Evolutionary conservation across 1,284 basidiomycete genomes (phyloP).

Genomic region (Inonotus hispidus): DNA sequence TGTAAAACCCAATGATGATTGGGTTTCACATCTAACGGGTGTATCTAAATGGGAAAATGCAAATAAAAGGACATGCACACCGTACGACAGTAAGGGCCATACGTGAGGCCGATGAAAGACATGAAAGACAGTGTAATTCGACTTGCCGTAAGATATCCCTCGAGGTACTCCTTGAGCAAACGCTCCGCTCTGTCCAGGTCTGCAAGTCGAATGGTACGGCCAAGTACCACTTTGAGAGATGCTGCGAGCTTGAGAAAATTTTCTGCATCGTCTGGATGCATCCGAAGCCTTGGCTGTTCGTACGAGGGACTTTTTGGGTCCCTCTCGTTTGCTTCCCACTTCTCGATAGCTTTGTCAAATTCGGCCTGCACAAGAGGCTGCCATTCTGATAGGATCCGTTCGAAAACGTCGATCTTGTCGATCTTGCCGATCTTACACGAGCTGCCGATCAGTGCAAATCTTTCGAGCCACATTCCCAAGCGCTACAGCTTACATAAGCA

Average conservation of each 20-base stretch:
- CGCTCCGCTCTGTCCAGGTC: constrained; percentile 5
- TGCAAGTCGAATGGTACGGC: constrained; percentile 1
- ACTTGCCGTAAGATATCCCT: constrained; percentile 13
- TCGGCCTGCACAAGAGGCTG: constrained; percentile 4
- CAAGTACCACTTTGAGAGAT: constrained; percentile 19
- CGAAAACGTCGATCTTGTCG: too few relatives aligned
- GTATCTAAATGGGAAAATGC: constrained; percentile 8
- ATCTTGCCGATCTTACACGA: too few relatives aligned
- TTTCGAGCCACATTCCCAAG: too few relatives aligned
- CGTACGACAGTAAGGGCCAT: background rate
- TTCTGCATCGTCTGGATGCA: constrained; percentile 11
- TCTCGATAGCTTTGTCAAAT: constrained; percentile 7
- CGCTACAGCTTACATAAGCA: too few relatives aligned
- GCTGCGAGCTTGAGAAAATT: constrained; percentile 18
- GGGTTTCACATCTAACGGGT: constrained; percentile 14
- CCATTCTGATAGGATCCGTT: too few relatives aligned
- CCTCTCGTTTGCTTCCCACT: constrained; percentile 16
- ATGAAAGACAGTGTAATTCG: too few relatives aligned
- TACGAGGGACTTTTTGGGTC: background rate
- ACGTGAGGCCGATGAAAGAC: background rate
- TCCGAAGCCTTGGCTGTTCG: background rate
- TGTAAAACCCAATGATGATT: constrained; percentile 21
- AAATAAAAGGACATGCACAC: background rate
- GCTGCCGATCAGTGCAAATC: too few relatives aligned
- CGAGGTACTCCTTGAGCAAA: constrained; percentile 18